These are phyloP conservation scores for Zelonia costaricensis DNA, from an alignment of 208 protist species.

Conservation along the genomic window DNA sequence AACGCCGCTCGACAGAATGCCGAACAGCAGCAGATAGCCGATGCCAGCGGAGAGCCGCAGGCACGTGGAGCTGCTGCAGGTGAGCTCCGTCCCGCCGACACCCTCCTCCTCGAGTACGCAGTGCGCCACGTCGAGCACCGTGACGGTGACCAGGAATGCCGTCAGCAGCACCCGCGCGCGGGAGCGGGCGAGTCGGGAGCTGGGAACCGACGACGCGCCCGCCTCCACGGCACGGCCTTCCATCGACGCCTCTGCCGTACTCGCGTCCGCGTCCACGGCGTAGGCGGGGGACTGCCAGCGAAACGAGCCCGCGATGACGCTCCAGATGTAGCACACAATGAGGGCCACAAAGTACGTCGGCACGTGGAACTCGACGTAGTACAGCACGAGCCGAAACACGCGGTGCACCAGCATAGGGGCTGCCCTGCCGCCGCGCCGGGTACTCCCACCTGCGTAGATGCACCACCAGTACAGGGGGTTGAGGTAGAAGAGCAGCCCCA, in stretches of 20 bases:
- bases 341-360: conserved; percentile 72
- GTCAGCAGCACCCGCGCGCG: conserved; percentile 34
- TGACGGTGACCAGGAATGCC: conserved; percentile 32
- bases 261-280: neutral
- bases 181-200: conserved; percentile 30
- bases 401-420: neutral
- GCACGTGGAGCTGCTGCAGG: conserved; percentile 36
- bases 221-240: neutral
- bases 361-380: conserved; percentile 75
- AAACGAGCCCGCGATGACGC: conserved; percentile 52
- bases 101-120: conserved; percentile 31
- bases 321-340: conserved; percentile 63
- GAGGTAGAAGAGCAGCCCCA: conserved; percentile 60
- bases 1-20: conserved; percentile 49
- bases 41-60: conserved; percentile 25
- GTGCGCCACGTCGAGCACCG: conserved; percentile 36
- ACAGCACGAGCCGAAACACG: conserved; percentile 9
- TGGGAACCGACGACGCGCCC: conserved; percentile 4
- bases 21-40: conserved; percentile 44
- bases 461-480: conserved; percentile 73
- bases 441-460: conserved; percentile 19
- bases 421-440: neutral
- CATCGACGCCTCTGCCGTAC: neutral
- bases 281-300: conserved; percentile 11
- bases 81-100: conserved; percentile 30